Conservation (phyloP, 1,284 basidiomycete species). For the Anthracocystis setariae region DNA sequence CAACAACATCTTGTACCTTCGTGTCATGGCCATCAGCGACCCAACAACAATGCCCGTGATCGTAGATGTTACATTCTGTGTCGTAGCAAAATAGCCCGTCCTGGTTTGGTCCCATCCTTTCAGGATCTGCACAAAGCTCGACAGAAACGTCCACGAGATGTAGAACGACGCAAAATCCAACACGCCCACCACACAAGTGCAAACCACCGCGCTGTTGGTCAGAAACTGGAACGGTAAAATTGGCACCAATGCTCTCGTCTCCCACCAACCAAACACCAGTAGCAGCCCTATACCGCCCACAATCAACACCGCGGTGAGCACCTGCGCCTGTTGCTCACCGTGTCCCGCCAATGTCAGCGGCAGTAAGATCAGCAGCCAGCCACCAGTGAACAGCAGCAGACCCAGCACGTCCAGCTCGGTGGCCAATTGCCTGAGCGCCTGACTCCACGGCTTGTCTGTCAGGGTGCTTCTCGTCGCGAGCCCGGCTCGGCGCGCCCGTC, state of each 20-base stretch:
- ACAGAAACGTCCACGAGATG: slow-evolving; percentile 67
- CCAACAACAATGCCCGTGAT: slow-evolving; percentile 76
- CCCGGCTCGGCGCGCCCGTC: slow-evolving; percentile 51
- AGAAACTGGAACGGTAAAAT: slow-evolving; percentile 69
- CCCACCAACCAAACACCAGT: slow-evolving; percentile 69
- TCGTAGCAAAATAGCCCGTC: slow-evolving; percentile 65
- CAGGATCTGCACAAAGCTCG: slow-evolving; percentile 63
- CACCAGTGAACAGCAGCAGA: slow-evolving; percentile 75
- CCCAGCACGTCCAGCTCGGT: slow-evolving; percentile 76
- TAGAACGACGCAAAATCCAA: slow-evolving; percentile 69
- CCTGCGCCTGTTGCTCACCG: slow-evolving; percentile 35
- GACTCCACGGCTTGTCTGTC: slow-evolving; percentile 35
- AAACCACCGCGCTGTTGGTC: slow-evolving; percentile 65
- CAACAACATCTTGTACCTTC: slow-evolving; percentile 76
- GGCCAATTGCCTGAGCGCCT: slow-evolving; percentile 39
- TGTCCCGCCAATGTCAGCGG: slow-evolving; percentile 74
- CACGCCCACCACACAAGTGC: slow-evolving; percentile 65
- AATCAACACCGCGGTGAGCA: slow-evolving; percentile 43
- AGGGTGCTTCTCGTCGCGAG: slow-evolving; percentile 38
- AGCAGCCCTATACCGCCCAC: slow-evolving; percentile 69
- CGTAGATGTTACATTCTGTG: slow-evolving; percentile 74
- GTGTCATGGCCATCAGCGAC: slow-evolving; percentile 72
- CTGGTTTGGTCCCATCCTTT: slow-evolving; percentile 64
- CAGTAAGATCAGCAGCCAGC: slow-evolving; percentile 74
- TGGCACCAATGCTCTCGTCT: slow-evolving; percentile 69